Percentiles rank a stretch among this genome's conserved stretches.
phyloP scores from a whole-genome alignment of 2,329 filamentous ascomycete genomes.

The Fusarium xylarioides region DNA sequence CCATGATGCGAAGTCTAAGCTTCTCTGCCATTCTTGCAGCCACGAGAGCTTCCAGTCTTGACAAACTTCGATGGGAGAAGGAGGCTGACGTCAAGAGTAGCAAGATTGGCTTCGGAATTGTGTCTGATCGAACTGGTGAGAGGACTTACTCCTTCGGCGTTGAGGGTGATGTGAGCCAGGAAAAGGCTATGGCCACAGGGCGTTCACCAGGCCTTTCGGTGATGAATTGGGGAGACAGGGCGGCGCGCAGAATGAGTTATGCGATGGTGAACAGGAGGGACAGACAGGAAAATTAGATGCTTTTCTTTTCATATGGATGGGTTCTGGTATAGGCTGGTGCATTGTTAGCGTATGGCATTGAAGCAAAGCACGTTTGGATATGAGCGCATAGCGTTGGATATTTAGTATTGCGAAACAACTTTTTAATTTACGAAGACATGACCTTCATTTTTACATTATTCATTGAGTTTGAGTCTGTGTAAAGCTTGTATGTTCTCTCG shows the following conservation, averaged over 20 bases:
- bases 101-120: slow-evolving; percentile 39
- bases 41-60: slow-evolving; percentile 35
- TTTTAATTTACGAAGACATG: slow-evolving; percentile 24
- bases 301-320: neutral
- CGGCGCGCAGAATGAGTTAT: slow-evolving; percentile 35
- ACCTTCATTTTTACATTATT: neutral
- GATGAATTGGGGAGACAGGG: slow-evolving; percentile 35
- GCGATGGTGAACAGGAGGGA: slow-evolving; percentile 28
- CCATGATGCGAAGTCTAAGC: slow-evolving; percentile 36
- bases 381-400: slow-evolving; percentile 22
- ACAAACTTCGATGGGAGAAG: slow-evolving; percentile 37
- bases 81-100: slow-evolving; percentile 25
- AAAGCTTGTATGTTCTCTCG: neutral
- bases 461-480: neutral
- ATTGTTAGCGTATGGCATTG: slow-evolving; percentile 5
- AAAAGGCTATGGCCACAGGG: slow-evolving; percentile 28
- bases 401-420: neutral
- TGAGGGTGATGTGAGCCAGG: slow-evolving; percentile 41
- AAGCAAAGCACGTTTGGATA: neutral
- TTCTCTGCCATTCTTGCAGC: slow-evolving; percentile 42
- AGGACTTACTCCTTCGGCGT: slow-evolving; percentile 37
- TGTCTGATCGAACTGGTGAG: slow-evolving; percentile 33
- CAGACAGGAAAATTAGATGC: slow-evolving; percentile 4
- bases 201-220: slow-evolving; percentile 36
- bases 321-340: neutral